These are phyloP conservation scores for Corylus americana DNA, from an alignment of 306 rosid genomes.

Conservation along the genomic window DNA sequence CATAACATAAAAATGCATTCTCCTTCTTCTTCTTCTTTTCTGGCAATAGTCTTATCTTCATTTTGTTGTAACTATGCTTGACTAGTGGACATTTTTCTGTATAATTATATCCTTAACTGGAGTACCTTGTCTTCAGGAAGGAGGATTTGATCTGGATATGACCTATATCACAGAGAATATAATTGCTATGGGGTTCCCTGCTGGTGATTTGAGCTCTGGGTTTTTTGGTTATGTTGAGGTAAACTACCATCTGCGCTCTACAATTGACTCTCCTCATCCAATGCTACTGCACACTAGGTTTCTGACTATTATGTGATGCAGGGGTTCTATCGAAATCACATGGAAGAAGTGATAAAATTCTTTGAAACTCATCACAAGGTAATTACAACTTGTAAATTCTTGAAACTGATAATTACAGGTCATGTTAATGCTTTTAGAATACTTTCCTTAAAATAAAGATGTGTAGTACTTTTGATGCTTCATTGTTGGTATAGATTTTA, in stretches of 20 bases:
- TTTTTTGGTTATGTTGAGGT: conserved; percentile 98
- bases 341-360: conserved; percentile 98
- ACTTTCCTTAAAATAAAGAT: not conserved
- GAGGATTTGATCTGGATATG: conserved; percentile 98
- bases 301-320: conserved; percentile 44
- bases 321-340: conserved; percentile 96
- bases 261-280: conserved; percentile 20
- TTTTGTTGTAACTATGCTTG: not conserved
- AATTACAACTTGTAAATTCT: conserved; percentile 3
- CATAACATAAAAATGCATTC: not conserved
- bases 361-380: conserved; percentile 99
- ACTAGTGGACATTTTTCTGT: conserved; percentile 9
- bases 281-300: conserved; percentile 10
- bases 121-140: conserved; percentile 57
- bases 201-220: conserved; percentile 98
- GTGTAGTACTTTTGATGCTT: not conserved
- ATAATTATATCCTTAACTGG: conserved; percentile 22
- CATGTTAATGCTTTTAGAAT: not conserved
- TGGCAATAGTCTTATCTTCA: not conserved
- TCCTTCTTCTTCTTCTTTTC: not conserved
- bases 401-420: not conserved
- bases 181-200: conserved; percentile 99
- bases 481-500: not conserved
- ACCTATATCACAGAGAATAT: conserved; percentile 95
- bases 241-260: conserved; percentile 29